Base-by-base conservation (phyloP, 2,329 filamentous ascomycete genomes). In the Ophiocordyceps camponoti-rufipedis region DNA sequence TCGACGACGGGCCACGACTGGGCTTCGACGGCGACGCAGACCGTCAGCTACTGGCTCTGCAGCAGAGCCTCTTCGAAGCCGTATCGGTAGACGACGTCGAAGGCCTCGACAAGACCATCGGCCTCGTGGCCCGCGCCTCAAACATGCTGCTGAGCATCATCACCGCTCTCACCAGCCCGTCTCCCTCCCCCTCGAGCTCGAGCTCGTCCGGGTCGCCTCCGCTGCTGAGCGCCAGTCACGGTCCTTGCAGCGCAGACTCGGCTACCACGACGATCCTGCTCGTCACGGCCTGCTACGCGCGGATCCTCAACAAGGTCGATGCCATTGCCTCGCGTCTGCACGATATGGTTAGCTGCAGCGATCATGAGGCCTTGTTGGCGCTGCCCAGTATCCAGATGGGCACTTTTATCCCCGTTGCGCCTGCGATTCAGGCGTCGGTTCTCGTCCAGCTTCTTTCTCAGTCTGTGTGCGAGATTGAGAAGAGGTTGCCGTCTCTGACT, bases 401-500 rank as follows among this genome's bases (percentile, higher is more conserved):
- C 19, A 39, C 42, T 13, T 42, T 38, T 18, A 40, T 33, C 14
- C 29, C 42, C 12, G 43, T 42, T 9, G 38, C 28, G 28, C 46
- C 46, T 14, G 46, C 46, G 11, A 44, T 47, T 16, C 46, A 47
- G 31, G 38, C 43, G 3, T 47, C 46, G 9, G 29, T 47, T 8
- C 42, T 47, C n/a, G 31, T 44, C 3, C 46, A 44, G 39, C 43
- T 47, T 8, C 46, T 47, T 11, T 47, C 39, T 4, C 46, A 47
- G 31, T 44, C 43, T 18, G 42, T 44, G 10, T 43, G 46, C n/a
- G 43, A 47, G 40, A 47, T 47, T 12, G 42, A 47, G 39, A 47
- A 44, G 46, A 44, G 40, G 29, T 4, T 47, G 19, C 42, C 43
- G 11, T 28, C 31, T 11, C 38, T 47, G 29, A 28, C 42, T n/a